Base-by-base conservation (phyloP, 371 early-diverging fungal genomes). In the Mortierella sp. region DNA sequence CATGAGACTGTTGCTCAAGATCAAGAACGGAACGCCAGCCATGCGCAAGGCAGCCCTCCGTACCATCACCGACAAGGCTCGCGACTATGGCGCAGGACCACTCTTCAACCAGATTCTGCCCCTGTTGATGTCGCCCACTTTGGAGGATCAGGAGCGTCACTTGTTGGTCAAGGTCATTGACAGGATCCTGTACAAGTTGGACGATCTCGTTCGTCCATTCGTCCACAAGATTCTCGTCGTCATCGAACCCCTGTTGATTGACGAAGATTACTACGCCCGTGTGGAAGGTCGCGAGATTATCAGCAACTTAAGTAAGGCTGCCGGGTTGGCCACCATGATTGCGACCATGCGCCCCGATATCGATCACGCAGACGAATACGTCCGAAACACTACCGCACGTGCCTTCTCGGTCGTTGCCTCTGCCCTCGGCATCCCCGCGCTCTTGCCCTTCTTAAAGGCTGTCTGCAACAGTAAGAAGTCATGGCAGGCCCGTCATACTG, bases 401-500 rank as follows among this genome's bases (percentile, higher is more conserved):
- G 99, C 99, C 5, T 97, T 99, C 82, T 95, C 98, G 10, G 99
- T 99, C 3, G 99, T 99, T 24, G 99, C 98, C 0, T 96, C 97
- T 14, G 98, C 99, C 2, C 92, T 99, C 55, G 99, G 99, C 82
- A 97, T 99, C 75, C 98, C 97, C 0, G 95, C 97, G 0, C 89
- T 98, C 26, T 86, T 98, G 28, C 99, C 99, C 5, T 99, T 99
- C 91, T 89, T 99, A 70, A 95, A 95, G 81, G 99, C 99, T 46
- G 98, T 98, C 19, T 98, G 98, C 86, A 92, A 93, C 73, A 96
- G 96, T 75, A 97, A 96, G 75, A 97, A 98, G 83, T 97, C 98
- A 53, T 98, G 99, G 99, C 98, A 99, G 87, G 99, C 99, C 10
- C 93, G 99, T 46, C 99, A 99, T 82, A 99, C 99, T 0, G 99